phyloP scores from a whole-genome alignment of 148 eudicot genomes.

The Camellia lanceoleosa region DNA sequence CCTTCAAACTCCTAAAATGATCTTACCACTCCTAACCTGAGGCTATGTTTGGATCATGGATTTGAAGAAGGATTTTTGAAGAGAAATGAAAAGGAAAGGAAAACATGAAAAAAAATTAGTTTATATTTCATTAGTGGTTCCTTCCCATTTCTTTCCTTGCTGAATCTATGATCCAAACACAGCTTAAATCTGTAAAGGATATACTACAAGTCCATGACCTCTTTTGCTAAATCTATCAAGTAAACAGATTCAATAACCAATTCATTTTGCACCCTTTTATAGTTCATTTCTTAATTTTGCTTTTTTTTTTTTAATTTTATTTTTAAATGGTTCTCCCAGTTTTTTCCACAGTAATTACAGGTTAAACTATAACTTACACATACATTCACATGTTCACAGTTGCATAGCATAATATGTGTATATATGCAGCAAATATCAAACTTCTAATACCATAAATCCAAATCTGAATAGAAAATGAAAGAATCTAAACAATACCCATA shows the following conservation, averaged over 20 bases:
- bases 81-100: too few species aligned
- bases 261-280: background rate
- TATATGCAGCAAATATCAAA: conserved; percentile 1
- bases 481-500: background rate
- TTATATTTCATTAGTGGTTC: too few species aligned
- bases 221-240: background rate
- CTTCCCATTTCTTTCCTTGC: too few species aligned
- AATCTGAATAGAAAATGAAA: background rate
- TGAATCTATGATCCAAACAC: background rate
- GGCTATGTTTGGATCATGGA: too few species aligned
- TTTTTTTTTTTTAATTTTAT: too few species aligned
- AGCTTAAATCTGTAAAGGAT: background rate
- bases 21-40: background rate
- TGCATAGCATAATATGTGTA: background rate
- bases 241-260: background rate
- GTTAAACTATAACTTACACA: background rate
- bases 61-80: too few species aligned
- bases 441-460: background rate
- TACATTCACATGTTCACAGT: background rate
- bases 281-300: background rate
- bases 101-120: too few species aligned
- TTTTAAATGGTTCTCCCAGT: background rate
- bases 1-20: background rate
- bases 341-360: background rate
- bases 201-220: background rate